Evolutionary conservation across 306 rosid genomes (phyloP), one percentile per base, ranked within the genome.

Genomic region (Dalbergia cultrata): DNA sequence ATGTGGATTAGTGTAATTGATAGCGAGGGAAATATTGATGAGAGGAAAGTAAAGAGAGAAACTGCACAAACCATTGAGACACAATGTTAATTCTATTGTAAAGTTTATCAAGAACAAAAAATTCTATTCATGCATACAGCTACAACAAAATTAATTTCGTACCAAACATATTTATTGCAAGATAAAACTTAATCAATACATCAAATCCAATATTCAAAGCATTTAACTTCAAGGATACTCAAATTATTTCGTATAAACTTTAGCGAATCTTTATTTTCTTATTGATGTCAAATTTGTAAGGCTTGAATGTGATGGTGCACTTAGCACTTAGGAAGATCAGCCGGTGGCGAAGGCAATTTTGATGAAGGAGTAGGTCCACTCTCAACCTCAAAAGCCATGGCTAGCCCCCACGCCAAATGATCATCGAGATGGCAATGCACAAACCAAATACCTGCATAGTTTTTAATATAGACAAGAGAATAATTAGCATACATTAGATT

Each of bases 361-460:
- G 88, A 45, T 5, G 37, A 56, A 57, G 73, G 67, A 57, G 83
- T 80, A 8, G 85, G 83, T 0, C 88, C 88, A 71, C 76, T 85
- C 59, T 77, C 74, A 31, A 85, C 56, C 78, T 85, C 88, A 12
- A 85, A 76, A 34, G 85, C 93, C 89, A 81, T 89, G 34, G 43
- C 84, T 41, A 93, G 68, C 0, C 97, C 97, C 90, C 92, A 88
- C 0, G 96, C 89, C 85, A 93, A n/a, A 75, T 93, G 94, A 17
- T 47, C 81, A 6, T 93, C 93, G 31, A 93, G 17, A 72, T 93
- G 97, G 72, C 97, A 93, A 8, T 91, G 97, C 9, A 81, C 76
- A 14, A 87, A 3, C 97, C 97, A 93, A 5, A 93, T 2, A 68
- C 86, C 86, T 82, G 5, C 63, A 34, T 7, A 54, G 12, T 60